Evolutionary conservation across 164 flowering plant species (phyloP).

Genomic region (Macadamia tetraphylla): DNA sequence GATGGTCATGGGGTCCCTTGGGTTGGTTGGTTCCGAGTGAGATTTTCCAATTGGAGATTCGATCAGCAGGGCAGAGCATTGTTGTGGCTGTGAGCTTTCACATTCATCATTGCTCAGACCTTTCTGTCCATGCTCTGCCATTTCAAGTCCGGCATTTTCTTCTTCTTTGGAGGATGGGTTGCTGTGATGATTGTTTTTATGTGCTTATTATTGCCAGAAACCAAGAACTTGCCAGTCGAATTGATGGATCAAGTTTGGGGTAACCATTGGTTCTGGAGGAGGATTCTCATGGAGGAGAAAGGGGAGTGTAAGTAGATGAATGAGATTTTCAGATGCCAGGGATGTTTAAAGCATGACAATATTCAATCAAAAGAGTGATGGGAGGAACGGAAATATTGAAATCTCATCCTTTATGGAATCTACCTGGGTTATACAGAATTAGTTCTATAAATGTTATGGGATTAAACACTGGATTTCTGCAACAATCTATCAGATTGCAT

Average conservation of each 20-base stretch:
- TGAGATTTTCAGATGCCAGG: no score
- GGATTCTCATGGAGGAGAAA: slow-evolving; percentile 10
- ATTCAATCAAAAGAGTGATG: no score
- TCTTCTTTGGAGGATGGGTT: neutral
- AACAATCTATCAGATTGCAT: no score
- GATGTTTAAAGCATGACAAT: no score
- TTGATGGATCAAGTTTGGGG: slow-evolving; percentile 22
- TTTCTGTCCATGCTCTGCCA: slow-evolving; percentile 12
- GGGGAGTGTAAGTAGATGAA: no score
- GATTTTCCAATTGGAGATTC: slow-evolving; percentile 23
- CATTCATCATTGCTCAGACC: slow-evolving; percentile 24
- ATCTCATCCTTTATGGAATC: no score
- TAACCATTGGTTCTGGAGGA: slow-evolving; percentile 42
- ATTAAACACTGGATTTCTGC: no score
- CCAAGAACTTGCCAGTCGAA: slow-evolving; percentile 23
- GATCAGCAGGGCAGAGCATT: slow-evolving; percentile 21
- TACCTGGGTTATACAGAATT: no score
- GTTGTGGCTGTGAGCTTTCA: neutral
- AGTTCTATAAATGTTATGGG: no score
- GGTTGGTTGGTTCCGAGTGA: slow-evolving; percentile 30
- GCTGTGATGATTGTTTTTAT: slow-evolving; percentile 20
- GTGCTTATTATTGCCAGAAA: slow-evolving; percentile 25
- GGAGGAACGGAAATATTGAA: no score
- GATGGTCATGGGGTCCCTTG: slow-evolving; percentile 36
- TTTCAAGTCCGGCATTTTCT: neutral